Percentiles rank a stretch among this genome's conserved stretches.
phyloP scores from a whole-genome alignment of 2,329 filamentous ascomycete species.

The Magnaporthiopsis poae region DNA sequence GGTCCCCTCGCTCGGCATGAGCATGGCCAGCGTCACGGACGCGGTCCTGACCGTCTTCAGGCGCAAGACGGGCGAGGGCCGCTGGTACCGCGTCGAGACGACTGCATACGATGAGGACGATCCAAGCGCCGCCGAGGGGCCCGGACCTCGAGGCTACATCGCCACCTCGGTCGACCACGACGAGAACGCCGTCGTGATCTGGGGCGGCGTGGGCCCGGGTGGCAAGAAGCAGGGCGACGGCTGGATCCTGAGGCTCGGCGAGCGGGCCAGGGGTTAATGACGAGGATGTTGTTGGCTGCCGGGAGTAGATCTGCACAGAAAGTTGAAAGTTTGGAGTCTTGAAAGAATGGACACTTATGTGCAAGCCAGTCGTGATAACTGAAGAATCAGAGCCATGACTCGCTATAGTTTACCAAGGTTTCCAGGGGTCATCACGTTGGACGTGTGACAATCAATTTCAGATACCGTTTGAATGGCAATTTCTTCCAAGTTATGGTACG shows the following conservation, averaged over 20 bases:
- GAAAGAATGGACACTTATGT: too few relatives aligned
- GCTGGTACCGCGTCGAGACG: slow-evolving; percentile 42
- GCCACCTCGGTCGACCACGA: slow-evolving; percentile 49
- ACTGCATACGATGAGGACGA: slow-evolving; percentile 44
- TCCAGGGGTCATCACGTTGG: too few relatives aligned
- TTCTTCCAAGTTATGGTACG: too few relatives aligned
- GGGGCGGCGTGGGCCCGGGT: slow-evolving; percentile 46
- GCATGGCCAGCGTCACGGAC: slow-evolving; percentile 44
- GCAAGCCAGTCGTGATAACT: too few relatives aligned
- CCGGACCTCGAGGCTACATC: slow-evolving; percentile 46
- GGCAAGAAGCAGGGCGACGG: slow-evolving; percentile 48
- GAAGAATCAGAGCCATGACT: too few relatives aligned
- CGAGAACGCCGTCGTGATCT: slow-evolving; percentile 48
- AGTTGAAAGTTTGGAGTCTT: too few relatives aligned
- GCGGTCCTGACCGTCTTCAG: slow-evolving; percentile 45
- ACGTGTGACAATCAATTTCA: too few relatives aligned
- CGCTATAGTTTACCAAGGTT: too few relatives aligned
- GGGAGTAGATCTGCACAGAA: too few relatives aligned
- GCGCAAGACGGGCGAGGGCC: slow-evolving; percentile 45
- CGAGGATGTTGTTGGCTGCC: too few relatives aligned
- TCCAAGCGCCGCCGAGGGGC: slow-evolving; percentile 32
- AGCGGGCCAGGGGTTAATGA: neutral
- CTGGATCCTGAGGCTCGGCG: slow-evolving; percentile 49
- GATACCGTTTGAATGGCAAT: too few relatives aligned
- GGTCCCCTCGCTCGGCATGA: slow-evolving; percentile 45